Conservation (phyloP, 164 flowering plant genomes). For the Piper betle region DNA sequence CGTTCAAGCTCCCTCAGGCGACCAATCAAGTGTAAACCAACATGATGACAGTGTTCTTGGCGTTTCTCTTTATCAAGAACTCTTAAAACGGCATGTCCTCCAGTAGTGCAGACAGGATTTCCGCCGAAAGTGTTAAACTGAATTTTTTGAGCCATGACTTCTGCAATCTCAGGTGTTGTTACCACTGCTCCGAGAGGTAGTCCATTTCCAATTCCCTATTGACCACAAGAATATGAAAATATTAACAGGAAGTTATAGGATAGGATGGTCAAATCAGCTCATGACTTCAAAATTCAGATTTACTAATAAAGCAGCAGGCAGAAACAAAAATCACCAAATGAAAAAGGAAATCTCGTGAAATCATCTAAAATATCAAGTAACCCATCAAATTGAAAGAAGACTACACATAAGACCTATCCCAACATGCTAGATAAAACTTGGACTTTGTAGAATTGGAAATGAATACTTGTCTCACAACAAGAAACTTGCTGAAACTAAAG, state of each 20-base stretch:
- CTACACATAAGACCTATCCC: too few relatives aligned
- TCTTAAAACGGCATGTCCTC: conserved; percentile 87
- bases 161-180: conserved; percentile 93
- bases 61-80: conserved; percentile 90
- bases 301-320: not conserved
- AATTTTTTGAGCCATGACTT: conserved; percentile 71
- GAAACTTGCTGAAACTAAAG: too few relatives aligned
- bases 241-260: not conserved
- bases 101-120: conserved; percentile 94
- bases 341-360: not conserved
- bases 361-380: not conserved
- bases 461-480: too few relatives aligned
- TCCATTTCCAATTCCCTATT: conserved; percentile 98
- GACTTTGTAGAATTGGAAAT: too few relatives aligned
- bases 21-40: conserved; percentile 72
- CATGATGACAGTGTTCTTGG: conserved; percentile 72
- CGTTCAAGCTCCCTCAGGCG: conserved; percentile 66
- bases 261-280: not conserved
- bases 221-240: not conserved
- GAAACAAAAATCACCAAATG: not conserved
- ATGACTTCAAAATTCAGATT: too few relatives aligned
- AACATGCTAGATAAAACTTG: too few relatives aligned
- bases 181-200: conserved; percentile 95
- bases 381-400: not conserved
- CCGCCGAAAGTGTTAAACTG: conserved; percentile 98